Percentiles rank a stretch among this genome's conserved stretches.
Conservation (phyloP, 2,329 filamentous ascomycete species). For the Aspergillus caelatus region DNA sequence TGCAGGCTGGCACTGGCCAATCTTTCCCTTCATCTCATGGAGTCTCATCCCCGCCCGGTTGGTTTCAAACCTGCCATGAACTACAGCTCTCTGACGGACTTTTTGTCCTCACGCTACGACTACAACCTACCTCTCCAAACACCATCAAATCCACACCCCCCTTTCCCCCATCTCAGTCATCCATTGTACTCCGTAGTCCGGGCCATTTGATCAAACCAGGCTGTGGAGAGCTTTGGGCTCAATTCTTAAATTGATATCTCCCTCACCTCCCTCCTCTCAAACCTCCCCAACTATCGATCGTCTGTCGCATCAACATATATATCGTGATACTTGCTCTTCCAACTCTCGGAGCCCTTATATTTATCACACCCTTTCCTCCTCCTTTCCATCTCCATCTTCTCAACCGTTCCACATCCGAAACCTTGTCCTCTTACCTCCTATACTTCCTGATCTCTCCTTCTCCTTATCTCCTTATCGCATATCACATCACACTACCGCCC, state of each 20-base stretch:
- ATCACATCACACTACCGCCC: slow-evolving; percentile 14
- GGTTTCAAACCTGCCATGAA: slow-evolving; percentile 7
- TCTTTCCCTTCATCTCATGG: slow-evolving; percentile 1
- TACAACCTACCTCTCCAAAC: slow-evolving; percentile 1
- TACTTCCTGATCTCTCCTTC: slow-evolving; percentile 12
- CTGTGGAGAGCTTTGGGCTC: slow-evolving; percentile 16
- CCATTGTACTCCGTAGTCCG: slow-evolving; percentile 13
- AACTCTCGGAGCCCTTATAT: slow-evolving; percentile 4
- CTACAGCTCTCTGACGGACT: slow-evolving; percentile 33
- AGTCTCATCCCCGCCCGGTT: slow-evolving; percentile 1
- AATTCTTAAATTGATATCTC: slow-evolving; percentile 18
- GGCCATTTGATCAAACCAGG: slow-evolving; percentile 17
- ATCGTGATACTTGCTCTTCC: slow-evolving; percentile 14
- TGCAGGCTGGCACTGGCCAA: slow-evolving; percentile 1
- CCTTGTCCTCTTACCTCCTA: slow-evolving; percentile 1
- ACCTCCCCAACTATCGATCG: neutral
- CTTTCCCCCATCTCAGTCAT: slow-evolving; percentile 3
- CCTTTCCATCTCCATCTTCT: slow-evolving; percentile 3
- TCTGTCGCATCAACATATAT: slow-evolving; percentile 4
- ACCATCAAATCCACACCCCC: slow-evolving; percentile 2
- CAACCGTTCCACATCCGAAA: neutral
- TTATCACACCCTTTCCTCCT: neutral
- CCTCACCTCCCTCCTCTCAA: slow-evolving; percentile 16
- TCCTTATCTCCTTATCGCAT: slow-evolving; percentile 15
- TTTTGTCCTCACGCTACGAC: neutral